Evolutionary conservation across 257 asterid genomes (phyloP).

Genomic region (Nicotiana obtusifolia): DNA sequence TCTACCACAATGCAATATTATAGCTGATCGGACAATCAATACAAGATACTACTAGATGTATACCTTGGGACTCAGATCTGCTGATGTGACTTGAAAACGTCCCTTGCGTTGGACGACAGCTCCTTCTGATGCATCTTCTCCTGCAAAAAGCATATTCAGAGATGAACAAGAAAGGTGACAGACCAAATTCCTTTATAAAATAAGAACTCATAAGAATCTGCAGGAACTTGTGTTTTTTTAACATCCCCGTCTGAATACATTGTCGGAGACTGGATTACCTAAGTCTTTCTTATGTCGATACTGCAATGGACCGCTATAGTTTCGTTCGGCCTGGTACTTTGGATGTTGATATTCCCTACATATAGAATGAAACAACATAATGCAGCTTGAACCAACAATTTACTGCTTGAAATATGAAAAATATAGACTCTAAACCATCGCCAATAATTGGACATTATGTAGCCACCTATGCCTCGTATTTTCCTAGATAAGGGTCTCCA

Average conservation of each 20-base stretch:
- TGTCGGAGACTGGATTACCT: slow-evolving; percentile 16
- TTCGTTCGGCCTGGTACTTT: slow-evolving; percentile 53
- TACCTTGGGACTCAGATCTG: slow-evolving; percentile 72
- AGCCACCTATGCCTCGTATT: neutral
- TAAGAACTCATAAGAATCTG: neutral
- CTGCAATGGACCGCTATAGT: slow-evolving; percentile 77
- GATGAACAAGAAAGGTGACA: slow-evolving; percentile 5
- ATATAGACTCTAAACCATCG: neutral
- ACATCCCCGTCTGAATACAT: neutral
- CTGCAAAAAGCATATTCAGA: slow-evolving; percentile 32
- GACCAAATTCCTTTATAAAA: slow-evolving; percentile 6
- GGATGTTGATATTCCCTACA: slow-evolving; percentile 71
- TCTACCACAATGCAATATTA: neutral
- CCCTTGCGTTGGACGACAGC: slow-evolving; percentile 87
- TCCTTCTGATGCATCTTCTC: slow-evolving; percentile 73
- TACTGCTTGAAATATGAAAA: neutral
- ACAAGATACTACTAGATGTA: neutral
- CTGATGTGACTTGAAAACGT: slow-evolving; percentile 92
- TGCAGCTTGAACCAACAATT: neutral
- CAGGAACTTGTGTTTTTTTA: neutral
- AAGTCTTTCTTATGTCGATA: slow-evolving; percentile 66
- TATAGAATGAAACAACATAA: slow-evolving; percentile 13
- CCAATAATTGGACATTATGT: neutral
- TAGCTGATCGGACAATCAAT: neutral
- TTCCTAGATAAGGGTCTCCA: neutral